Evolutionary conservation across 371 early-diverging fungal genomes (phyloP), one percentile per base, ranked within the genome.

Genomic region (Blakeslea trispora): DNA sequence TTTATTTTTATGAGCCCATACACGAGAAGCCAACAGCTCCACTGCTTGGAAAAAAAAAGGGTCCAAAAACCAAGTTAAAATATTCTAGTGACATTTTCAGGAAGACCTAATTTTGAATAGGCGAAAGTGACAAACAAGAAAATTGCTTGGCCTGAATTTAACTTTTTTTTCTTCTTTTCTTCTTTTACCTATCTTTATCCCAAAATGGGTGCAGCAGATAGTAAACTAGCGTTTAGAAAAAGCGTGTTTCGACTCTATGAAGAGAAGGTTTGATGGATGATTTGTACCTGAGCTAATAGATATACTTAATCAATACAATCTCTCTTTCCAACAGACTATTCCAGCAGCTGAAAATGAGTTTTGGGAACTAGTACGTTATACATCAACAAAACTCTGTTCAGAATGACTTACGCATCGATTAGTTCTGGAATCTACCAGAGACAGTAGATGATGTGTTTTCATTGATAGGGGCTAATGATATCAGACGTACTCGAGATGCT

Each of bases 141-240:
- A 37, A 37, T 10, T 10, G 13, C 37, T 37, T 37, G 37, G 37
- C 48, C 17, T 10, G 34, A 19, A n/a, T n/a, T n/a, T n/a, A n/a
- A n/a, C n/a, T n/a, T n/a, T 40, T 15, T 50, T 24, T 37, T 50
- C 23, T 50, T 37, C 21, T 28, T 35, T 55, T 55, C 41, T 48
- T 40, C 6, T 5, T 45, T 53, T 55, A 28, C 42, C 18, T 47
- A 4, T 49, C 34, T 49, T 56, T 34, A 15, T 41, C 3, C n/a
- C n/a, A 34, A 21, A 19, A 95, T 94, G 94, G 96, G 96, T 23
- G 91, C 91, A 31, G 79, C 91, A 9, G 94, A 94, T 65, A 87
- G 87, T 64, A 95, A 94, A 69, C 73, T 95, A 24, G 88, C 91
- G 19, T 93, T 95, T 69, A 82, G 94, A 47, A 91, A 92, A 73